Base-by-base conservation (phyloP, 768 basidiomycete species). In the Rhizopogon salebrosus region DNA sequence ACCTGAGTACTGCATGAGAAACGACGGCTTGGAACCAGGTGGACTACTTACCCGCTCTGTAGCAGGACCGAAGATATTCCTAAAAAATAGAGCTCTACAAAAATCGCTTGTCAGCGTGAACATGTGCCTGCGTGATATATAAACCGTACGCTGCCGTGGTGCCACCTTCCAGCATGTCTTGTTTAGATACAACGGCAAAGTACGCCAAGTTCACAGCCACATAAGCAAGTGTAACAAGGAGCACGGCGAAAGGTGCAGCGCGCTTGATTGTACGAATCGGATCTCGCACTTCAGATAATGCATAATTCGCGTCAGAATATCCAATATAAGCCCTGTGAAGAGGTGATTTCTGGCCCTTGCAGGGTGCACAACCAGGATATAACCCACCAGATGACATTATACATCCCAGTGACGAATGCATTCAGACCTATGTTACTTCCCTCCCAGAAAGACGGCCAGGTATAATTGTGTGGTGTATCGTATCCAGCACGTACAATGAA, bases 271-370 rank as follows among this genome's bases (percentile, higher is more conserved):
- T 89, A 37, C 77, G 74, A 3, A 89, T 76, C 1, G 87, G 89
- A 56, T 89, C 77, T 22, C 75, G 75, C 6, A 87, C 73, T 61
- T 91, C 87, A 3, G 84, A 85, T 4, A 90, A 70, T 0, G 82
- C 84, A 56, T 87, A 88, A 60, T 89, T 88, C 8, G 85, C 86
- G 53, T 85, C 87, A 2, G 81, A 79, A 62, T 88, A 91, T 0
- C 88, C 88, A 41, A 79, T 75, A 61, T 82, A 87, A 0, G 84
- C 82, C 86, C 86, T 87, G 38, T 10, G 31, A 14, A 51, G 20
- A 11, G 49, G 29, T 58, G 49, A 42, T 8, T 10, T 3, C 22
- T 6, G 34, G 31, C 35, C 6, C 49, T n/a, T n/a, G n/a, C n/a
- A n/a, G 0, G 3, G 14, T 45, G n/a, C 6, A 31, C 4, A 4